Evolutionary conservation across 2,329 filamentous ascomycete genomes (phyloP), one percentile per base, ranked within the genome.

Genomic region (Colletotrichum higginsianum): DNA sequence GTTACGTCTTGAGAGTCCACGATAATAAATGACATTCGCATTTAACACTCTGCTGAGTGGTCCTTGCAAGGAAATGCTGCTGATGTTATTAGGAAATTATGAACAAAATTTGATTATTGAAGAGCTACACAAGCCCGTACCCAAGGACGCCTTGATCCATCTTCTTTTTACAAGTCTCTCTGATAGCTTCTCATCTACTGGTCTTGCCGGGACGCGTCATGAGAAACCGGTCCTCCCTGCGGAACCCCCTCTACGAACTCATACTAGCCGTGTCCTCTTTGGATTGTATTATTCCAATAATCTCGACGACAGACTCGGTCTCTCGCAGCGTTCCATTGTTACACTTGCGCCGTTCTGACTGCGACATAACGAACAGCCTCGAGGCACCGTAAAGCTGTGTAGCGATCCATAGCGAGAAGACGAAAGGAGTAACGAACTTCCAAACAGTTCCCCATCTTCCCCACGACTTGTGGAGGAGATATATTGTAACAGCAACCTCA

Each of bases 351-450:
- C 55, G 40, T 40, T 73, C 67, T 5, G 72, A 66, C 7, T 38
- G 40, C 1, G 68, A 64, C 72, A 73, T 71, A 2, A 12, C 9
- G 18, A 53, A 62, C 23, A 71, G 61, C 21, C 64, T 55, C 2
- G 57, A 65, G 11, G 72, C 64, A 12, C 55, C 72, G 46, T 68
- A 73, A 11, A 73, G 44, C 61, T 73, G 72, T 0, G 72, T 72
- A 0, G 38, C 23, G n/a, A 68, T 73, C 72, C 72, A 73, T 2
- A 73, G 44, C 9, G 63, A 60, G n/a, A 73, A 73, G 16, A 73
- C 60, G 11, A 67, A 5, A 4, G 72, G 72, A 5, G 67, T 72
- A 16, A 72, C 30, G 12, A 71, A 46, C 12, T 62, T 13, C 72
- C 72, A 73, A 4, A 50, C 68, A 9, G 38, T n/a, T 18, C 64